These are phyloP conservation scores for Fusarium domesticum DNA, from an alignment of 2,329 filamentous ascomycete genomes.

Conservation along the genomic window DNA sequence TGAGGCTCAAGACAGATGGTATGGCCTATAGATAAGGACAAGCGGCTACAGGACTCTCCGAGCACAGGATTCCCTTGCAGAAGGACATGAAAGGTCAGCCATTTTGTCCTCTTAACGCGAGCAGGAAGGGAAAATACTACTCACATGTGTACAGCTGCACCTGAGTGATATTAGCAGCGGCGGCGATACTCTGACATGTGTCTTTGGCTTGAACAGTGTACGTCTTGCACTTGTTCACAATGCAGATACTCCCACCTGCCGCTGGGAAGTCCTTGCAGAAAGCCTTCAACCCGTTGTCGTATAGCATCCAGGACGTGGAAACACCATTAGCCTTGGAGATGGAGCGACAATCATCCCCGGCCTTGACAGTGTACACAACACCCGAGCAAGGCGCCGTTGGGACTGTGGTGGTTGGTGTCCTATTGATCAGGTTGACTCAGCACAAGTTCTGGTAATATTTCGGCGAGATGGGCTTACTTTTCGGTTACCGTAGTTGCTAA, in stretches of 20 bases:
- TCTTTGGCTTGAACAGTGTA: slow-evolving; percentile 4
- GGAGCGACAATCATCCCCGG: slow-evolving; percentile 4
- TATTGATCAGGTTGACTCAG: neutral
- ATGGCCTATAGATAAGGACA: slow-evolving; percentile 5
- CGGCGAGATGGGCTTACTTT: neutral
- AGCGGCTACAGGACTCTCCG: neutral
- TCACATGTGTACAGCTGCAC: slow-evolving; percentile 2
- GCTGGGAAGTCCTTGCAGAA: slow-evolving; percentile 2
- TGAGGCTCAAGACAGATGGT: slow-evolving; percentile 8
- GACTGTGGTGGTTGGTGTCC: neutral
- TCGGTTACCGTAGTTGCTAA: slow-evolving; percentile 3
- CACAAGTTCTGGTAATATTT: neutral
- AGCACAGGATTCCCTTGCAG: slow-evolving; percentile 1
- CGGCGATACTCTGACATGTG: slow-evolving; percentile 3
- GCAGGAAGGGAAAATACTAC: neutral
- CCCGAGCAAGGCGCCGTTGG: neutral
- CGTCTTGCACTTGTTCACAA: slow-evolving; percentile 5
- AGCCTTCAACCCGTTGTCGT: slow-evolving; percentile 6
- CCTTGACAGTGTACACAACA: slow-evolving; percentile 3
- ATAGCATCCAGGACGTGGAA: slow-evolving; percentile 8
- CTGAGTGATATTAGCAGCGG: neutral
- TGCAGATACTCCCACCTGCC: neutral
- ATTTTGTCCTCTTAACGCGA: neutral
- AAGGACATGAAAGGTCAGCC: neutral
- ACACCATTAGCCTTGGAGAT: slow-evolving; percentile 6